Percentiles rank a stretch among this genome's conserved stretches.
Evolutionary conservation across 805 yeast genomes (phyloP).

Genomic region (Pichia ethanolica): DNA sequence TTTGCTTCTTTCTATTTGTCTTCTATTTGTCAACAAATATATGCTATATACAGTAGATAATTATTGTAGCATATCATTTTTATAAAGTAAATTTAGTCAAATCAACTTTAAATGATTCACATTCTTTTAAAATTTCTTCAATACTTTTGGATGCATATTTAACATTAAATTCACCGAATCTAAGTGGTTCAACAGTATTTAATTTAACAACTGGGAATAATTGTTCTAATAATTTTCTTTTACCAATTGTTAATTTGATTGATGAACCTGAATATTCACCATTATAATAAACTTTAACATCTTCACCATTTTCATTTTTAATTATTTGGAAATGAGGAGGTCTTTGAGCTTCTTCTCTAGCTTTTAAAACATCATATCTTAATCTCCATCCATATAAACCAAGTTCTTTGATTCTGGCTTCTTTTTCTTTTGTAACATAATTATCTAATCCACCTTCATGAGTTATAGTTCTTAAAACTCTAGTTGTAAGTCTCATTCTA

Average conservation of each 20-base stretch:
- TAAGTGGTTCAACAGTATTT: slow-evolving; percentile 34
- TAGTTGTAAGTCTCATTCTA: slow-evolving; percentile 59
- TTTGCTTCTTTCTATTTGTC: too few species aligned
- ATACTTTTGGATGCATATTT: slow-evolving; percentile 37
- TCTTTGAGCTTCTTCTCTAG: slow-evolving; percentile 35
- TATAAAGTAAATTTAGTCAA: slow-evolving; percentile 16
- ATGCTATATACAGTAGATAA: neutral
- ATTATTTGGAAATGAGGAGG: slow-evolving; percentile 27
- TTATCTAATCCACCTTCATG: slow-evolving; percentile 94
- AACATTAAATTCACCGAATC: slow-evolving; percentile 41
- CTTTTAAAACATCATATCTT: slow-evolving; percentile 62
- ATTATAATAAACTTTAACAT: slow-evolving; percentile 41
- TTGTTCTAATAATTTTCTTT: slow-evolving; percentile 49
- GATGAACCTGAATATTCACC: slow-evolving; percentile 37
- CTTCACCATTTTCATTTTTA: slow-evolving; percentile 24
- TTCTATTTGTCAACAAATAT: too few species aligned
- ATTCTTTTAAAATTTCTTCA: slow-evolving; percentile 41
- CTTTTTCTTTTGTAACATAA: slow-evolving; percentile 76
- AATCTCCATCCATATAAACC: slow-evolving; percentile 92
- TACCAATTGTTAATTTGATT: slow-evolving; percentile 50
- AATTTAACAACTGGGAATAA: slow-evolving; percentile 45
- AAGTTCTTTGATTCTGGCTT: slow-evolving; percentile 85
- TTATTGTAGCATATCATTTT: neutral
- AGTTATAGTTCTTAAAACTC: slow-evolving; percentile 78
- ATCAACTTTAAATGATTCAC: slow-evolving; percentile 39